Evolutionary conservation across 2,329 filamentous ascomycete species (phyloP).

Genomic region (Penicillium frequentans): DNA sequence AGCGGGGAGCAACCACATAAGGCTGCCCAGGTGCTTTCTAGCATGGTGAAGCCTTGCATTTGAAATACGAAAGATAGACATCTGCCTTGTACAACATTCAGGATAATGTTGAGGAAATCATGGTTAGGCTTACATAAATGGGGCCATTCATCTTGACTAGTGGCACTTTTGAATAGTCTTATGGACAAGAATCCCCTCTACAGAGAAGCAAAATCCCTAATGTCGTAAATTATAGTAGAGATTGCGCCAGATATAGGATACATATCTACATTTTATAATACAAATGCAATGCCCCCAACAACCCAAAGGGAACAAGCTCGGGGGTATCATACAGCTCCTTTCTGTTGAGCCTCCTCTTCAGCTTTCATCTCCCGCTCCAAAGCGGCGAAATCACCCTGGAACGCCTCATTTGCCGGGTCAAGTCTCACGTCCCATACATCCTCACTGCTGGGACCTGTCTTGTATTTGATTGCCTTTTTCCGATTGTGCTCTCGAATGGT

Average conservation of each 20-base stretch:
- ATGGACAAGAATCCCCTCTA: neutral
- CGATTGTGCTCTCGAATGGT: slow-evolving; percentile 67
- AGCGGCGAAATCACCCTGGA: slow-evolving; percentile 46
- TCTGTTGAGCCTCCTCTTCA: slow-evolving; percentile 42
- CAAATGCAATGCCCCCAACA: neutral
- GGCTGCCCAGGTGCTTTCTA: too few species aligned
- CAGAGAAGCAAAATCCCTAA: neutral
- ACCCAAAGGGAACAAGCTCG: neutral
- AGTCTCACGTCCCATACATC: slow-evolving; percentile 82
- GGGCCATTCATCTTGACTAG: neutral
- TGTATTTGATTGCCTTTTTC: slow-evolving; percentile 65
- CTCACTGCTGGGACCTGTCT: slow-evolving; percentile 73
- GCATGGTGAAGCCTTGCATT: too few species aligned
- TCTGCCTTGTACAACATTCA: too few species aligned
- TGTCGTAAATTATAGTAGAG: slow-evolving; percentile 7
- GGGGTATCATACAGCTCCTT: slow-evolving; percentile 19
- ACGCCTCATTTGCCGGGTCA: slow-evolving; percentile 57
- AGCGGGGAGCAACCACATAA: too few species aligned
- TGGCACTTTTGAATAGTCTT: neutral
- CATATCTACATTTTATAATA: slow-evolving; percentile 13
- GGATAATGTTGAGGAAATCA: too few species aligned
- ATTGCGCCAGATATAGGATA: slow-evolving; percentile 1
- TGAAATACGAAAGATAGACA: too few species aligned
- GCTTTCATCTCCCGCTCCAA: slow-evolving; percentile 43
- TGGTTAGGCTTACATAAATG: neutral